Evolutionary conservation across 805 yeast genomes (phyloP), one percentile per base, ranked within the genome.

Genomic region (Yarrowia yakushimensis): DNA sequence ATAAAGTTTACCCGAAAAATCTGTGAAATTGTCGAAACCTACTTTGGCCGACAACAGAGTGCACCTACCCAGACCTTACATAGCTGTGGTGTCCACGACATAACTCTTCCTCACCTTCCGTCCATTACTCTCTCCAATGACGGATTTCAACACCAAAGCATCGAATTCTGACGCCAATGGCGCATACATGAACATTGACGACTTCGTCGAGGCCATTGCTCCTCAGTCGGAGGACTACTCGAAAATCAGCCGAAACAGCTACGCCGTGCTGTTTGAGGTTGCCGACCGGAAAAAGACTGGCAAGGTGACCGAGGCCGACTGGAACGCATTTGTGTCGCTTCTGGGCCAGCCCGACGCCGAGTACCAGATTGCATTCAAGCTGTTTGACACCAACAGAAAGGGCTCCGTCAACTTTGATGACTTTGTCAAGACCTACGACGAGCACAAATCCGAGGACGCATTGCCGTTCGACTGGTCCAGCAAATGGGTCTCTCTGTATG

Each of bases 231-330:
- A 78, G 67, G 81, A 81, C 69, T 79, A 82, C 67, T 79, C 80
- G 66, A 79, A 79, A 67, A 79, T 85, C 60, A 80, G 85, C 15
- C 76, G 82, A 12, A 79, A 84, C 66, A 80, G 87, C 4, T 84
- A 83, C 72, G 88, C 87, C 6, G 79, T 92, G 65, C 83, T 93
- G 54, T 93, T 88, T 71, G 78, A 87, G 63, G 84, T 90, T 27
- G 90, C 96, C 15, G 98, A 93, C 75, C 82, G 82, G 64, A 78
- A 80, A 39, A 78, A 80, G 63, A 82, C 83, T 67, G 97, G 97
- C 8, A 85, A 79, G 64, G 78, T 90, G 55, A 79, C 82, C 27
- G 77, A 85, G 55, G 72, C 77, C 25, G 97, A 93, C 71, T 93
- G 96, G 87, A 75, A 82, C 57, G 80, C 81, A 43, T 88, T 93